Evolutionary conservation across 164 flowering plant genomes (phyloP), one percentile per base, ranked within the genome.

Genomic region (Vitis riparia): DNA sequence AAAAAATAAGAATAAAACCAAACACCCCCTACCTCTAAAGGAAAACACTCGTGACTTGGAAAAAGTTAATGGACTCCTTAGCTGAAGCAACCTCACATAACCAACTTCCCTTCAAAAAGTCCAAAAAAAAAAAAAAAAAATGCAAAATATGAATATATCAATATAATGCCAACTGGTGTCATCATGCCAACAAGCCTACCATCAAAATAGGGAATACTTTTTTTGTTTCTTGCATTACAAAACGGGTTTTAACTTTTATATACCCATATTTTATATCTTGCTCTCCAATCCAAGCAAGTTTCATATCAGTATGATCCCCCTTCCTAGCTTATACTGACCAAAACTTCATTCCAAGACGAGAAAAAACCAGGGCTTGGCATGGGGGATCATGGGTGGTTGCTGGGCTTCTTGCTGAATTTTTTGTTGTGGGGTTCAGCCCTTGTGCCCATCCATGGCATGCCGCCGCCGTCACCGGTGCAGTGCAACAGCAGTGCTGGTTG

Each of bases 381-480:
- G 77, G 67, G 55, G 47, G 48, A 51, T 62, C 12, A 48, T 30
- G 63, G 17, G 14, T 58, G 65, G 23, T 30, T 64, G 49, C 16
- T 58, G 15, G 50, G 27, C 19, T 30, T 29, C 50, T 59, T 73
- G 49, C 5, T 70, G 47, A 37, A 1, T 37, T 15, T 77, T 17
- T 0, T 68, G 10, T 59, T 55, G 2, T 55, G 57, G 74, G 47
- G 67, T 48, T 50, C 75, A 27, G 57, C 51, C 68, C 12, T 56
- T n/a, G 19, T 9, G 50, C 51, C 51, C 71, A 65, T 78, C 72
- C 68, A 16, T 0, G 83, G 89, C 68, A 81, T 83, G 80, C 90
- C 88, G 2, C 98, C 97, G 1, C 82, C 65, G 44, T 59, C 84
- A 1, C 91, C 93, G 1, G 76, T 90, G 30, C 78, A 44, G 6